A percentile compares a stretch with the other conserved stretches of the same genome.
Evolutionary conservation across 2,329 filamentous ascomycete species (phyloP).

Genomic region (Orbilia javanica): DNA sequence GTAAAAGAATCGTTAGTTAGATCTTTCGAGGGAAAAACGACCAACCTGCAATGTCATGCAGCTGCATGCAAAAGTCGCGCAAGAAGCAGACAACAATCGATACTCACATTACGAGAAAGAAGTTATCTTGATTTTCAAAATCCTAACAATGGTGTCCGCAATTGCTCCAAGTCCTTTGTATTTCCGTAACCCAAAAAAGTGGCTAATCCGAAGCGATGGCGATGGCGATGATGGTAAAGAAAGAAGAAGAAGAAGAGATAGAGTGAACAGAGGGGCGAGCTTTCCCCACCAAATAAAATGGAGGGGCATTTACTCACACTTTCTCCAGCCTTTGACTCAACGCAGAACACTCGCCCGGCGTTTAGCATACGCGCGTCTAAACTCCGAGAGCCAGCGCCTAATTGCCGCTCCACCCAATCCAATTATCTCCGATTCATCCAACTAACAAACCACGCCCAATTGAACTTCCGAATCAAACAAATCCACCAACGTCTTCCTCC

Average conservation of each 20-base stretch:
- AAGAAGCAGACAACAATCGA: neutral
- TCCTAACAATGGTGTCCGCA: neutral
- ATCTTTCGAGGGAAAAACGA: neutral
- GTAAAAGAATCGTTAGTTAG: slow-evolving; percentile 19
- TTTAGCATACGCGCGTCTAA: slow-evolving; percentile 32
- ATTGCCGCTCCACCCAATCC: slow-evolving; percentile 19
- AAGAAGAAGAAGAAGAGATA: slow-evolving; percentile 9
- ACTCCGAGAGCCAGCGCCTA: neutral
- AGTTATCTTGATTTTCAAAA: too few species aligned
- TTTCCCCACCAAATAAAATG: slow-evolving; percentile 44
- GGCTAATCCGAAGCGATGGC: neutral
- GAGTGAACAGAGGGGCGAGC: slow-evolving; percentile 8
- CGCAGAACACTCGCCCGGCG: neutral
- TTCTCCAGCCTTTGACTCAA: slow-evolving; percentile 10
- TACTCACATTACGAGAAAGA: neutral
- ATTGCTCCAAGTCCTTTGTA: neutral
- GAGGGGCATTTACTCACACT: slow-evolving; percentile 44
- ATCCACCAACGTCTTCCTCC: neutral
- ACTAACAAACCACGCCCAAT: neutral
- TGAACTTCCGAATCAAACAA: slow-evolving; percentile 6
- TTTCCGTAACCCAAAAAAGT: neutral
- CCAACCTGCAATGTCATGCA: neutral
- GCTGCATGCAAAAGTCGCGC: neutral
- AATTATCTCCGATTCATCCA: neutral
- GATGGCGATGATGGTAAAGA: neutral